A percentile compares a stretch with the other conserved stretches of the same genome.
Conservation (phyloP, 208 protist species). For the Trypanosoma conorhini region DNA sequence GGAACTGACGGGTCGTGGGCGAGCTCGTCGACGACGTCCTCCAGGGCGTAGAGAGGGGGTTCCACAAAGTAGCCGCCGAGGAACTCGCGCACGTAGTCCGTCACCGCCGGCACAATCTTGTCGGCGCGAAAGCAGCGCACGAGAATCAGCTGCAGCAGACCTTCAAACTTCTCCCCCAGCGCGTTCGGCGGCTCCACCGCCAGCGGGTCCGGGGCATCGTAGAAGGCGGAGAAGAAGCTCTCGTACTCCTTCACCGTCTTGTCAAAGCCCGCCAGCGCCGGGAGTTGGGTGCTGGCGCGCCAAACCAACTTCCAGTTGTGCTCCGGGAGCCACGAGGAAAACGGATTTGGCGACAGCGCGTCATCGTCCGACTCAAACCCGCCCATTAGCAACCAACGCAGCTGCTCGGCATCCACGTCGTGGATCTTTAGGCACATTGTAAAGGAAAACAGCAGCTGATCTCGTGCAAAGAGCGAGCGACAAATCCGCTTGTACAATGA, state of each 20-base stretch:
- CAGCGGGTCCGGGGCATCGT: constrained; percentile 87
- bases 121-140: constrained; percentile 95
- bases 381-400: constrained; percentile 93
- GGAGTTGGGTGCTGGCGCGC: constrained; percentile 72
- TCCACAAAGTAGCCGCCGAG: constrained; percentile 89
- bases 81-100: constrained; percentile 85
- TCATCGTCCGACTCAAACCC: constrained; percentile 65
- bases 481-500: constrained; percentile 89
- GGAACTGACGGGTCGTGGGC: constrained; percentile 89
- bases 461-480: constrained; percentile 92
- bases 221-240: constrained; percentile 68
- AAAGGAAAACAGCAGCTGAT: constrained; percentile 96
- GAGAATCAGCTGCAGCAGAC: constrained; percentile 91
- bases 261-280: constrained; percentile 11
- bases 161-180: constrained; percentile 45
- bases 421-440: constrained; percentile 94
- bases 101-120: constrained; percentile 95
- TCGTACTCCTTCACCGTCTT: constrained; percentile 54
- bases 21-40: constrained; percentile 87
- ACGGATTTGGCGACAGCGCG: constrained; percentile 39
- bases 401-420: constrained; percentile 80
- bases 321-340: constrained; percentile 86
- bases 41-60: constrained; percentile 94
- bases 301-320: constrained; percentile 88
- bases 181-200: constrained; percentile 68